Evolutionary conservation across 2,329 filamentous ascomycete species (phyloP), one percentile per base, ranked within the genome.

Genomic region (Penicillium sp.): DNA sequence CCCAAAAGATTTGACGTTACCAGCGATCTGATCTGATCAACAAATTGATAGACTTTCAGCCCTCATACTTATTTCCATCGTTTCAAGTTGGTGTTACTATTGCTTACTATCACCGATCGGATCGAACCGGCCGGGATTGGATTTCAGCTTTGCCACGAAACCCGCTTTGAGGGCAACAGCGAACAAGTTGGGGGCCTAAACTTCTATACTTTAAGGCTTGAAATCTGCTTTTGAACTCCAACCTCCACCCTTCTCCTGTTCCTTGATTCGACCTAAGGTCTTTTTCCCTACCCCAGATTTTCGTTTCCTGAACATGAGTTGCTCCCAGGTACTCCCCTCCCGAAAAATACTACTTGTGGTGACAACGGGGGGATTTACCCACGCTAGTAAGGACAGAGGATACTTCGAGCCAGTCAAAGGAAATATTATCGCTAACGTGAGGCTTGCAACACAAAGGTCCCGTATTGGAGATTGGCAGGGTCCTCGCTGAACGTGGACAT

Each of bases 281-380:
- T 27, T 10, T 6, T 10, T 10, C 26, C 37, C n/a, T 9, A 37
- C 13, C 15, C 13, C 18, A 37, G 17, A 10, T 37, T 21, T 7
- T 20, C 2, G 5, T n/a, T 13, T 13, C 20, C 34, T n/a, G n/a
- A 37, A 37, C 4, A 37, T 37, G 34, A 12, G 8, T 23, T n/a
- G 3, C 9, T 17, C 23, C 2, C 37, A 26, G 12, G n/a, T 40
- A n/a, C 41, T 32, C 6, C 44, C 44, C 4, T 9, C 44, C 2
- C 44, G 44, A 21, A 46, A 46, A 17, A 30, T 46, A 37, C 15
- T 46, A 13, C 23, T 46, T 5, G 32, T 46, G 12, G 44, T 27
- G 21, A 46, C 44, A 24, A 46, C 44, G 27, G 44, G 44, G 7
- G 44, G 44, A 13, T 46, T 46, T 21, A 46, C 44, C 3, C 44